Evolutionary conservation across 2,329 filamentous ascomycete genomes (phyloP).

Genomic region (Aspergillus puulaauensis): DNA sequence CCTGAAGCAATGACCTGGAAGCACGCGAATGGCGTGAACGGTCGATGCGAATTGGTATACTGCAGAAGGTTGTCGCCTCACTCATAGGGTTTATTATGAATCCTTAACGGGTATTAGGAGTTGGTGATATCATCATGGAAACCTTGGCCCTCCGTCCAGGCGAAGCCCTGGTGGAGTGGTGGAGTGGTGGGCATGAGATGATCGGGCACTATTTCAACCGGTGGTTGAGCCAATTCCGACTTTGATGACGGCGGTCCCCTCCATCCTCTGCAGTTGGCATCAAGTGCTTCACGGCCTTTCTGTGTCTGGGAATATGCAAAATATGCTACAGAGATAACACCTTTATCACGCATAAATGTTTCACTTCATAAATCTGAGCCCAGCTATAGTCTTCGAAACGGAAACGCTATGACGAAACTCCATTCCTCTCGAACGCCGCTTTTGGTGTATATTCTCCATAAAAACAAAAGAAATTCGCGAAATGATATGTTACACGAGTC

Average conservation of each 20-base stretch:
- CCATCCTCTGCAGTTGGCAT: not conserved
- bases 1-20: not conserved
- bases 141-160: not conserved
- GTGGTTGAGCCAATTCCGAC: not conserved
- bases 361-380: not conserved
- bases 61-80: not conserved
- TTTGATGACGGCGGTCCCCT: not conserved
- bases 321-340: not conserved
- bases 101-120: not conserved
- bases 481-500: not conserved
- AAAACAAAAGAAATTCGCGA: constrained; percentile 1
- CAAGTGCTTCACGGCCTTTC: not conserved
- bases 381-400: not conserved
- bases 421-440: not conserved
- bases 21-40: not conserved
- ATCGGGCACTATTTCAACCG: not conserved
- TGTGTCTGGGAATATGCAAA: not conserved
- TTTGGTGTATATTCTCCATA: not conserved
- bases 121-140: not conserved
- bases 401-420: not conserved
- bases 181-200: not conserved
- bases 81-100: not conserved
- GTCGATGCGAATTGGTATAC: not conserved
- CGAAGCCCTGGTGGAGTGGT: not conserved
- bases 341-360: not conserved